phyloP scores from a whole-genome alignment of 805 yeast species.

The Nakazawaea ishiwadae region DNA sequence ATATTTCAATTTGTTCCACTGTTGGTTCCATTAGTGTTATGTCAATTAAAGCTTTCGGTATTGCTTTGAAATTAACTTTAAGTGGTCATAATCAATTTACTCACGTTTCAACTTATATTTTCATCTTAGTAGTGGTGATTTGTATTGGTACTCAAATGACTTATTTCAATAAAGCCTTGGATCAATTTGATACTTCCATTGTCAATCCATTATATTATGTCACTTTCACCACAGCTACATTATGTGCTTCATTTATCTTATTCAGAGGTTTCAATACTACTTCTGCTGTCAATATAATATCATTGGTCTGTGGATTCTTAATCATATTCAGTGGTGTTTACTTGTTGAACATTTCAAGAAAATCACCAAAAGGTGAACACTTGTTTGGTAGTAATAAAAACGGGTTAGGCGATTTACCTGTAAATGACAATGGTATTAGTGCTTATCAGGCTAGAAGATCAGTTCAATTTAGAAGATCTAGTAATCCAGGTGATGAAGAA shows the following conservation, averaged over 20 bases:
- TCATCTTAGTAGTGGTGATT: slow-evolving; percentile 68
- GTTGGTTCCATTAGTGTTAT: slow-evolving; percentile 91
- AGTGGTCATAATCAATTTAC: slow-evolving; percentile 85
- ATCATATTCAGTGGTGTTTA: slow-evolving; percentile 87
- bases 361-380: slow-evolving; percentile 42
- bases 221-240: slow-evolving; percentile 84
- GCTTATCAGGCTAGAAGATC: slow-evolving; percentile 71
- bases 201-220: slow-evolving; percentile 91
- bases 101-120: slow-evolving; percentile 78
- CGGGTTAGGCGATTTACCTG: slow-evolving; percentile 66
- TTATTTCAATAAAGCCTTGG: slow-evolving; percentile 88
- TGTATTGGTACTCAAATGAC: slow-evolving; percentile 92
- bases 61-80: slow-evolving; percentile 80
- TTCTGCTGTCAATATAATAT: slow-evolving; percentile 71
- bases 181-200: slow-evolving; percentile 88
- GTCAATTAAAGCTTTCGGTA: slow-evolving; percentile 91
- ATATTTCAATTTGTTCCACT: slow-evolving; percentile 82
- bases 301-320: slow-evolving; percentile 78
- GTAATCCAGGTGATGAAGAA: slow-evolving; percentile 26
- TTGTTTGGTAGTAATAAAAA: slow-evolving; percentile 41
- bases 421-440: slow-evolving; percentile 74
- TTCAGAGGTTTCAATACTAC: slow-evolving; percentile 87
- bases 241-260: slow-evolving; percentile 79
- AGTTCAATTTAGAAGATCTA: slow-evolving; percentile 53
- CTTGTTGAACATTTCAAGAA: slow-evolving; percentile 71